phyloP scores from a whole-genome alignment of 2,329 filamentous ascomycete species.

The Hirsutella rhossiliensis region DNA sequence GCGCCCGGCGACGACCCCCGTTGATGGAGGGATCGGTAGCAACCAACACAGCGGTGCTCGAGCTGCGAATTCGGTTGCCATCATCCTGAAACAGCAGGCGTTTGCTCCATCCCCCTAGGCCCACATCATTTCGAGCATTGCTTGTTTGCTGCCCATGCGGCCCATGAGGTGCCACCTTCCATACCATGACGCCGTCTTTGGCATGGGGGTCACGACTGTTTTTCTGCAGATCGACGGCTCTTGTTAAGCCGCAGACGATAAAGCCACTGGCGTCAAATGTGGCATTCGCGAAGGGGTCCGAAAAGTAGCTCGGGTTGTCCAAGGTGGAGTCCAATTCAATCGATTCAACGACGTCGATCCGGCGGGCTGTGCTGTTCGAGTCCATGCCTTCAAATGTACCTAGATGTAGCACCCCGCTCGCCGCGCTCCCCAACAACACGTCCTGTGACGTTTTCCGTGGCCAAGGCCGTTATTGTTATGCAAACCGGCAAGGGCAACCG shows the following conservation, averaged over 20 bases:
- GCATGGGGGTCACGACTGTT: conserved; percentile 20
- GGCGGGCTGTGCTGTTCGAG: conserved; percentile 3
- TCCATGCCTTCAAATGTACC: conserved; percentile 11
- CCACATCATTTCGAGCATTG: conserved; percentile 4
- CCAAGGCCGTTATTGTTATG: conserved; percentile 46
- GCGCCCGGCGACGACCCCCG: conserved; percentile 32
- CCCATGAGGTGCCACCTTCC: conserved; percentile 16
- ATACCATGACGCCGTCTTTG: conserved; percentile 33
- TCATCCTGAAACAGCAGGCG: conserved; percentile 47
- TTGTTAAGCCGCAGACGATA: conserved; percentile 34
- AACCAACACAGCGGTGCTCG: conserved; percentile 40
- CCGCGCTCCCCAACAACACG: conserved; percentile 29
- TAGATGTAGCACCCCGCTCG: conserved; percentile 34
- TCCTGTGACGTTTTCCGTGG: conserved; percentile 29
- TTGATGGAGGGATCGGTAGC: conserved; percentile 34
- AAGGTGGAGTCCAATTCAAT: conserved; percentile 31
- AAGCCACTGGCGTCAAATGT: conserved; percentile 39
- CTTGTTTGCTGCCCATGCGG: too few relatives aligned
- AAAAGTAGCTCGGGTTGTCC: conserved; percentile 48
- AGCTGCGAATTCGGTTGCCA: conserved; percentile 33
- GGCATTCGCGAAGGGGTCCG: conserved; percentile 34
- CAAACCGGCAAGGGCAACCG: conserved; percentile 29
- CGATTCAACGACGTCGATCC: conserved; percentile 22
- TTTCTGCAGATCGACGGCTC: conserved; percentile 22
- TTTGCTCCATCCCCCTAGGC: conserved; percentile 23